Evolutionary conservation across 805 yeast species (phyloP), one percentile per base, ranked within the genome.

Genomic region (Zygoascus flipseniorum): DNA sequence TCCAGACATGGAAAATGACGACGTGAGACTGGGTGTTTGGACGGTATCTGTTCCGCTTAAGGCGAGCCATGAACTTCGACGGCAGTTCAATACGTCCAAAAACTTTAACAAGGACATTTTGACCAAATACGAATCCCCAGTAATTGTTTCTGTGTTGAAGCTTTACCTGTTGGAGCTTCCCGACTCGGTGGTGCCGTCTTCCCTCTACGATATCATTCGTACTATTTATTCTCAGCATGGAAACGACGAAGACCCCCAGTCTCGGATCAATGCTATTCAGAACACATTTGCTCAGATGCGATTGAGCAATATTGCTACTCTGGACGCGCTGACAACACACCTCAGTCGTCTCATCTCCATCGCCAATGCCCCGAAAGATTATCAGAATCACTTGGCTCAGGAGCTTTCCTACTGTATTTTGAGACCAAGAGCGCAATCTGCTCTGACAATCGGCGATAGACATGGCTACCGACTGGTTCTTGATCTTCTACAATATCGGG

Each of bases 241-340:
- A 35, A 58, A 73, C 48, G 62, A 68, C 13, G 67, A 58, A 8
- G 66, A 63, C 44, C 61, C 61, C 2, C 54, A 54, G 23, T 60
- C 70, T 18, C 74, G 95, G 53, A 69, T 84, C 13, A 76, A 73
- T 48, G 89, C 89, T 0, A 68, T 87, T 50, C 83, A 79, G 41
- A 84, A 82, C 55, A 79, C 85, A 0, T 72, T 88, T 54, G 74
- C 79, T 2, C 85, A 85, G 54, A 73, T 88, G 52, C 82, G 89
- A 19, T 79, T 83, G 50, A 76, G 85, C 46, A 85, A 84, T 61
- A 72, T 87, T 44, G 92, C 95, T 1, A 85, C 95, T 0, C 74
- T 88, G 52, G 90, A 85, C 65, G 89, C 90, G 1, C 68, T 88
- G n/a, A 76, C 83, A 41, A 81, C 89, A 1, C 96, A 88, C 67